Evolutionary conservation across 2,329 filamentous ascomycete species (phyloP), one percentile per base, ranked within the genome.

Genomic region (Aspergillus sp.): DNA sequence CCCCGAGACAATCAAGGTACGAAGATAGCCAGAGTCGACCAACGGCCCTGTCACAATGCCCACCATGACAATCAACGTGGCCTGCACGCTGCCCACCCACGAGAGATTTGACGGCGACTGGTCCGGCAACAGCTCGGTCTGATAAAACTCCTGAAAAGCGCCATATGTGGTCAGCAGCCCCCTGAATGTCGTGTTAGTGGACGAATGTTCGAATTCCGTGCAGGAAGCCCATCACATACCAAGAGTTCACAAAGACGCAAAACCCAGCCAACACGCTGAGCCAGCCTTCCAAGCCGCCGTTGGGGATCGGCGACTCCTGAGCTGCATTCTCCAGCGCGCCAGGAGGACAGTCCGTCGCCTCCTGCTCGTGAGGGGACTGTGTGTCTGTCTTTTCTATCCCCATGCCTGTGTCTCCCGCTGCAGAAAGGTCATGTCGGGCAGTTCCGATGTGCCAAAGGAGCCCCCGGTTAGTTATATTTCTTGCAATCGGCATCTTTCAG

Each of bases 121-220:
- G 32, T 59, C 52, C 31, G 64, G 56, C 3, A 78, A 65, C 1
- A 75, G 63, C 3, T 55, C 61, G 4, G 64, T 68, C 44, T 72
- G 68, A 64, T 81, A 81, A 56, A 76, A 80, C 17, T 71, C 71
- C 55, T 81, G 76, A 51, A 77, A 81, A 11, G 75, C 71, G 7
- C 78, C 78, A 58, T 76, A 80, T 1, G 70, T 73, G 29, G 76
- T 75, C 21, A 78, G 62, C 2, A 78, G 63, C 1, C 77, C 77
- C 66, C 65, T 68, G 11, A 3, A 20, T 29, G 25, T 10, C 25
- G 25, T 29, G 25, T 29, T 29, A 29, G 11, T 0, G 3, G 23
- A 42, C 3, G 11, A 13, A 44, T 17, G 44, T 45, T 5, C 9
- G 17, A 36, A 6, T 32, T n/a, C 11, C 34, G n/a, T 17, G 11